Base-by-base conservation (phyloP, 2,329 filamentous ascomycete genomes). In the Aquanectria penicillioides region DNA sequence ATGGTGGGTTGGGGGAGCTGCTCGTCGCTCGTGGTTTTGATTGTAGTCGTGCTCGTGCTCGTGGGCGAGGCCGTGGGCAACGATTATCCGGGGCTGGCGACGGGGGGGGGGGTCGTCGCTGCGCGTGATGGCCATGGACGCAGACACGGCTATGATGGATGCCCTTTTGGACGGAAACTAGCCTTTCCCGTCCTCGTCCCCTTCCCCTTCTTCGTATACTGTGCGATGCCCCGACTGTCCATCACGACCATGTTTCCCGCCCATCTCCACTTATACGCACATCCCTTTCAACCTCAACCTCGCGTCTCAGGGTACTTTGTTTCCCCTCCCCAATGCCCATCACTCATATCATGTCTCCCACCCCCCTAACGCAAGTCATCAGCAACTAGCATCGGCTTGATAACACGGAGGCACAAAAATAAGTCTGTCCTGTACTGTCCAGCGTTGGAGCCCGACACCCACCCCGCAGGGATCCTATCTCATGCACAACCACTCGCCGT, bases 1-100 rank as follows among this genome's bases (percentile, higher is more conserved):
- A n/a, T 50, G 63, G 66, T 68, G 63, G 66, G 59, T 68, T 65
- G 67, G 64, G 65, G 59, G 61, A 69, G 65, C 50, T 36, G 40
- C n/a, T n/a, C n/a, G n/a, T n/a, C n/a, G n/a, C n/a, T n/a, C n/a
- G n/a, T n/a, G n/a, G n/a, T n/a, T n/a, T n/a, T n/a, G n/a, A n/a
- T n/a, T n/a, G n/a, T n/a, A 17, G 11, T 9, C 25, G 17, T 10
- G 9, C 4, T 7, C 5, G 15, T n/a, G 18, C 40, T 29, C 25
- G 7, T 13, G 25, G 40, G 9, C 40, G 15, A 11, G 11, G 22
- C 1, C 12, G 28, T 7, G 17, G 17, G 17, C 17, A 33, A 15
- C 11, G n/a, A n/a, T n/a, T n/a, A n/a, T n/a, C n/a, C n/a, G n/a
- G n/a, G n/a, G n/a, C n/a, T n/a, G n/a, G n/a, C n/a, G n/a, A n/a